Evolutionary conservation across 768 basidiomycete genomes (phyloP), one percentile per base, ranked within the genome.

Genomic region (Pholiota molesta): DNA sequence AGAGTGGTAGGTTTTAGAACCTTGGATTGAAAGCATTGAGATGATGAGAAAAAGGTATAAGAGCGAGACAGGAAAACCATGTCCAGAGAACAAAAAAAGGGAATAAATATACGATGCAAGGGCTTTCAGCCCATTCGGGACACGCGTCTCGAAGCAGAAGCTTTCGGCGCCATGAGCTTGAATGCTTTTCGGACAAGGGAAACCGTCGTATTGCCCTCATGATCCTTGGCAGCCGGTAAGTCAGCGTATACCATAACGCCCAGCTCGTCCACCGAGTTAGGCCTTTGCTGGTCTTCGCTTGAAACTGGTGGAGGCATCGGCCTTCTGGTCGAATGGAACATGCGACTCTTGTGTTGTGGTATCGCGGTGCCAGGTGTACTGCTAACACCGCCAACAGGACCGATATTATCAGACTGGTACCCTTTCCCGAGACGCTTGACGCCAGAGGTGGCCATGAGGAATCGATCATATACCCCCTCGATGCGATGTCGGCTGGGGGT

Each of bases 401-500:
- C 81, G 56, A 75, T 58, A 64, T 83, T 84, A 56, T 91, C 85
- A 2, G 90, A 92, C 73, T 94, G 90, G 67, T 94, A 93, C 7
- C 92, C 92, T 68, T 85, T 87, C 3, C 92, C 92, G 8, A 90
- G 75, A 29, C 91, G 89, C 69, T 88, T 92, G 42, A 94, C 91
- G 28, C 89, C 89, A 1, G 87, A 84, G 1, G 90, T 91, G 11
- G 91, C 88, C 89, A 92, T 90, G 29, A 94, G 78, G 77, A 93
- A 89, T 44, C 89, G 85, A 66, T 94, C 92, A 63, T 94, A 94
- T 17, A 90, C 88, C 59, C 85, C 85, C 75, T 93, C 91, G 28
- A 90, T 69, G 51, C 82, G 84, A 44, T 82, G 86, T 61, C 77
- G 83, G 59, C 81, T 81, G 0, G 89, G 87, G 0, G 87, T 81